These are phyloP conservation scores for Aspergillus conjunctus DNA, from an alignment of 495 filamentous ascomycete genomes.

Conservation along the genomic window DNA sequence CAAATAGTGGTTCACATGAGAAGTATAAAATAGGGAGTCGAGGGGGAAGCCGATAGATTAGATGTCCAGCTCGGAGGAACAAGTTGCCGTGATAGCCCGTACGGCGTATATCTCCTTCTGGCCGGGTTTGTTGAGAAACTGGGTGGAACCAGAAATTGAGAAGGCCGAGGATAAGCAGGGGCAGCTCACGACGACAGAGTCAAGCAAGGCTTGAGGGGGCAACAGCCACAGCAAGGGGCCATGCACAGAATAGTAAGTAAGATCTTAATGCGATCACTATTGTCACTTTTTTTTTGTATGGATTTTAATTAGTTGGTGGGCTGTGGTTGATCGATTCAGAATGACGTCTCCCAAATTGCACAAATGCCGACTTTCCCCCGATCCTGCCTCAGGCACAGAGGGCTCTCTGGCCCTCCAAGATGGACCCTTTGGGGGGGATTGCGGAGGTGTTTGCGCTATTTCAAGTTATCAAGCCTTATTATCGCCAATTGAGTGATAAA, in stretches of 20 bases:
- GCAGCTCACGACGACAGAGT: background rate
- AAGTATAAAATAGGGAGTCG: conserved; percentile 5
- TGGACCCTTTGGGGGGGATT: background rate
- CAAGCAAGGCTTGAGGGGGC: background rate
- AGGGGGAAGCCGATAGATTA: conserved; percentile 16
- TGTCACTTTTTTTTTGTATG: background rate
- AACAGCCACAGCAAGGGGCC: background rate
- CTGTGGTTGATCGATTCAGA: background rate
- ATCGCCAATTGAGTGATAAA: too few species aligned
- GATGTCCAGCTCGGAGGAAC: conserved; percentile 27
- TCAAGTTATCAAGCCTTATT: background rate
- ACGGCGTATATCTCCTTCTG: conserved; percentile 56
- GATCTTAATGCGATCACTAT: background rate
- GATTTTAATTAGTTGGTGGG: too few species aligned
- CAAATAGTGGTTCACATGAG: conserved; percentile 5
- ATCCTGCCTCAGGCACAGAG: conserved; percentile 10
- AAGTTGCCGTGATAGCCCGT: conserved; percentile 45
- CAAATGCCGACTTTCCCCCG: background rate
- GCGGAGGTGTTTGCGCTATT: background rate
- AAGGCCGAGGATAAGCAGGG: conserved; percentile 21
- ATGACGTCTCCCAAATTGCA: conserved; percentile 9
- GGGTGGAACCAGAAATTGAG: conserved; percentile 30
- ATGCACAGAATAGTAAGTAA: background rate
- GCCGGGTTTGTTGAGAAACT: conserved; percentile 31
- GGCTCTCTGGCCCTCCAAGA: background rate